Evolutionary conservation across 352 stramenopile genomes (phyloP), one percentile per base, ranked within the genome.

Genomic region (Phytopythium cucurbitacearum): DNA sequence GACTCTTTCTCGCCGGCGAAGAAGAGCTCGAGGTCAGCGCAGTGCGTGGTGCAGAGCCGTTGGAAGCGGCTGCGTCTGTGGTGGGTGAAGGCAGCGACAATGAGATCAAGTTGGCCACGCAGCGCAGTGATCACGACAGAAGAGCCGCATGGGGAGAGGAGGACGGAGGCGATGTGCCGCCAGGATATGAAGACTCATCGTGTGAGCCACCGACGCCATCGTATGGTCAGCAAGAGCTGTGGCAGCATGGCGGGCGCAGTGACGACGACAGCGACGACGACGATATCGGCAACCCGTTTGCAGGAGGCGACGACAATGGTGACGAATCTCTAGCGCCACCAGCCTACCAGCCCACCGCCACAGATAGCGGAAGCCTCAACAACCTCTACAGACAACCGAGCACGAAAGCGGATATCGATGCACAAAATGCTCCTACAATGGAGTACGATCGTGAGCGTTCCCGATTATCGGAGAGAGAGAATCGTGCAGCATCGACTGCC

Each of bases 291-390:
- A 28, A 28, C 21, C 21, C 21, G 21, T 28, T 28, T 28, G 21
- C 21, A 28, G 21, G 21, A 2, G 21, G 21, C 21, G 21, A 55
- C 52, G 52, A 15, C 51, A 53, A 48, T 13, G 44, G 13, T 0
- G 52, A 48, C 39, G 48, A 62, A 57, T 8, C 28, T 51, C 60
- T 46, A 58, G 52, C 40, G 10, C 41, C 12, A 13, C 44, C 9
- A 39, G 21, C 21, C 21, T 28, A 28, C 21, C 21, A 28, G 21
- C 21, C 2, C 21, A 2, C 21, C 21, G 21, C 21, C 21, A 28
- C 21, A 28, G 21, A 2, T 28, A 28, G 21, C 21, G 21, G 21
- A 28, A 28, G 21, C 21, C 34, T 10, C n/a, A 33, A 52, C 28
- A 40, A 46, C 32, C 13, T n/a, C n/a, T 5, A 9, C 52, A 16